Conservation (phyloP, 148 eudicot genomes). For the Diospyros kaki region DNA sequence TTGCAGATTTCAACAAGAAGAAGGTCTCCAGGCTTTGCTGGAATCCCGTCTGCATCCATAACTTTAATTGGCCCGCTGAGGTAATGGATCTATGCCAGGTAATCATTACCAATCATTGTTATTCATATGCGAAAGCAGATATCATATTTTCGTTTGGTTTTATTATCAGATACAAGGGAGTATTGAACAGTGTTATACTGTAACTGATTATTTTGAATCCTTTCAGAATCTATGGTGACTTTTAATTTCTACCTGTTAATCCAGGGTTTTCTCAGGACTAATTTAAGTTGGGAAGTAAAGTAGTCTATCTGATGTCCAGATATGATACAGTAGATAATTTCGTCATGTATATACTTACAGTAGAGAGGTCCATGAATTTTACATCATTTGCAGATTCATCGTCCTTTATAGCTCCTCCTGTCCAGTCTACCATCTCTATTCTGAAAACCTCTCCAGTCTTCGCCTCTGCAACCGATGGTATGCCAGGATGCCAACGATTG, state of each 20-base stretch:
- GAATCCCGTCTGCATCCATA: constrained; percentile 50
- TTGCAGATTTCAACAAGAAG: constrained; percentile 88
- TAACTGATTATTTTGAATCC: too few species aligned
- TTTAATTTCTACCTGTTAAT: neutral
- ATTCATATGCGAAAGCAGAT: neutral
- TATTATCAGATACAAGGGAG: neutral
- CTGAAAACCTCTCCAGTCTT: constrained; percentile 54
- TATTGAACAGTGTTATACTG: neutral
- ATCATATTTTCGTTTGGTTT: neutral
- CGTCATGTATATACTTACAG: constrained; percentile 32
- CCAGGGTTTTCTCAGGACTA: neutral
- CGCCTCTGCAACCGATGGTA: constrained; percentile 72
- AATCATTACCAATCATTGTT: neutral
- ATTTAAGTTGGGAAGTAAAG: neutral
- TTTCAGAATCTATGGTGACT: neutral
- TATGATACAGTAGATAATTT: neutral
- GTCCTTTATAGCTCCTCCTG: constrained; percentile 63
- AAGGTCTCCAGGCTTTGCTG: constrained; percentile 84
- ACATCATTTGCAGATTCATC: constrained; percentile 70
- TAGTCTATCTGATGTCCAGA: neutral
- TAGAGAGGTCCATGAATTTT: constrained; percentile 63
- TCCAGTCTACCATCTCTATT: constrained; percentile 89
- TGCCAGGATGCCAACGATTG: constrained; percentile 89
- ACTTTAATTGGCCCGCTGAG: constrained; percentile 85
- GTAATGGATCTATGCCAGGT: constrained; percentile 64